A percentile compares a stretch with the other conserved stretches of the same genome.
Evolutionary conservation across 768 basidiomycete species (phyloP).

Genomic region (Pleurotus tuber-regium): DNA sequence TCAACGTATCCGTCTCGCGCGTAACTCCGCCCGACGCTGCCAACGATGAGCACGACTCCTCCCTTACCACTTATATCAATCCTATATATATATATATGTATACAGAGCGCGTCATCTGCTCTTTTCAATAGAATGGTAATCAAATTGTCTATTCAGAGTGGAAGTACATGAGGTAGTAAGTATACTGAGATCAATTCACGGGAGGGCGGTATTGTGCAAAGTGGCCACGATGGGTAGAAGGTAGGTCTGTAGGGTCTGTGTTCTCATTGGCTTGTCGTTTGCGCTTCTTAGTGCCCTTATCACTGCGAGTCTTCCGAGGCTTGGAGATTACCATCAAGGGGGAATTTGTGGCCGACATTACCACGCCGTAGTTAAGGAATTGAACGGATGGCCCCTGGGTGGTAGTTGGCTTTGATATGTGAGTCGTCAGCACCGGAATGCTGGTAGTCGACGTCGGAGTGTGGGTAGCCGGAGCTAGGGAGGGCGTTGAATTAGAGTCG

Average conservation of each 20-base stretch:
- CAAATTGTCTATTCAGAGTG: neutral
- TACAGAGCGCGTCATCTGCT: neutral
- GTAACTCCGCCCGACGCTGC: neutral
- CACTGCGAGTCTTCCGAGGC: neutral
- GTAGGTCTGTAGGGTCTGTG: neutral
- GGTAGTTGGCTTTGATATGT: too few species aligned
- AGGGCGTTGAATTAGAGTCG: neutral
- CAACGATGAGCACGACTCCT: neutral
- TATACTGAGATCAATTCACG: neutral
- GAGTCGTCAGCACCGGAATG: too few species aligned
- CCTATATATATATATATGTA: neutral
- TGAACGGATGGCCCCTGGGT: neutral
- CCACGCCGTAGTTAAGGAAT: neutral
- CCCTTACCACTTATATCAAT: neutral
- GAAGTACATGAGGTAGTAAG: neutral
- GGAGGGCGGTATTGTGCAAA: neutral
- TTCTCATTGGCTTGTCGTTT: neutral
- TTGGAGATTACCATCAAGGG: neutral
- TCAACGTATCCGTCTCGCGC: neutral
- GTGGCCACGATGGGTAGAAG: neutral
- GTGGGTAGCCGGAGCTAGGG: neutral
- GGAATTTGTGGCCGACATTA: neutral
- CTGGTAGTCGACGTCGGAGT: neutral
- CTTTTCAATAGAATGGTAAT: neutral
- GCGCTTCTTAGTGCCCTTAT: neutral